These are phyloP conservation scores for Aureobasidium namibiae DNA, from an alignment of 2,329 filamentous ascomycete genomes.

Conservation along the genomic window DNA sequence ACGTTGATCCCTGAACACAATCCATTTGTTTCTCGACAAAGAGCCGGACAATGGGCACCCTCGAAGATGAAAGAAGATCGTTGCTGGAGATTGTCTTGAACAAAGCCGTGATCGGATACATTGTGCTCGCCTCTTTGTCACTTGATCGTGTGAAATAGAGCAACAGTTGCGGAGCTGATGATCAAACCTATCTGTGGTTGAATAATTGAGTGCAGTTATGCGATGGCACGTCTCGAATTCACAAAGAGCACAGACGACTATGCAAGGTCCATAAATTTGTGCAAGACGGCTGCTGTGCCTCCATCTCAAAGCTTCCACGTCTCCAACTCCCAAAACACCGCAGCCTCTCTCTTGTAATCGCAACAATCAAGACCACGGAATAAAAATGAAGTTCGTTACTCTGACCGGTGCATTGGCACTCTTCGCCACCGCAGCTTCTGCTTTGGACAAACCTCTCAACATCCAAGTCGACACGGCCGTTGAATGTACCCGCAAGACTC, in stretches of 20 bases:
- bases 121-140: not conserved
- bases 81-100: not conserved
- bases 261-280: too few species aligned
- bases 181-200: not conserved
- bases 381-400: constrained; percentile 6
- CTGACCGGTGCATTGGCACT: constrained; percentile 31
- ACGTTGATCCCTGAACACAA: too few species aligned
- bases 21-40: not conserved
- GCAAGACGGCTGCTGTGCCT: not conserved
- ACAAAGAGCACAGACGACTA: not conserved
- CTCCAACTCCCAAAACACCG: constrained; percentile 3
- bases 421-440: constrained; percentile 41
- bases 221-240: not conserved
- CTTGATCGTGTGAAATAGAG: not conserved
- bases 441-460: constrained; percentile 52
- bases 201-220: too few species aligned
- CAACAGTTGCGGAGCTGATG: not conserved
- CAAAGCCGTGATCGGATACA: not conserved
- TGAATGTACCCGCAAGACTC: constrained; percentile 67
- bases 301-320: not conserved
- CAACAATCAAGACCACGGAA: not conserved
- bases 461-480: constrained; percentile 68
- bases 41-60: not conserved
- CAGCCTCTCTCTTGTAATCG: not conserved
- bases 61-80: not conserved